Percentiles rank a stretch among this genome's conserved stretches.
phyloP scores from a whole-genome alignment of 176 grass and related monocot species.

The Oryza meridionalis region DNA sequence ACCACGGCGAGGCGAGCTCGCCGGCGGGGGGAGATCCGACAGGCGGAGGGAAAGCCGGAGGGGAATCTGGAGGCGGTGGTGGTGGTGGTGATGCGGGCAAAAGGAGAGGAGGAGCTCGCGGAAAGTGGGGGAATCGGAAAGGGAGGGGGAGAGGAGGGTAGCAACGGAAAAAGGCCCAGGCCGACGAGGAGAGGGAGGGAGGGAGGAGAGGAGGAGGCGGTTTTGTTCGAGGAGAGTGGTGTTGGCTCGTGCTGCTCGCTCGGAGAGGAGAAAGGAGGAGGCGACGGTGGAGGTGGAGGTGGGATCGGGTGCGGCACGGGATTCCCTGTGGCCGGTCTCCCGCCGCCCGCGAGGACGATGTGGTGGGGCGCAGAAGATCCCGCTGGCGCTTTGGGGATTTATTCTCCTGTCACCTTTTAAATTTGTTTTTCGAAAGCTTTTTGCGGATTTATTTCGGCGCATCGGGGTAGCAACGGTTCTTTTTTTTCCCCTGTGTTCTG shows the following conservation, averaged over 20 bases:
- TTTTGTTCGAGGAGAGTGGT: conserved; percentile 6
- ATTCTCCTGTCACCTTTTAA: neutral
- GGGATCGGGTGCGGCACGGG: conserved; percentile 24
- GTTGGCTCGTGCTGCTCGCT: neutral
- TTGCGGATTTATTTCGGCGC: neutral
- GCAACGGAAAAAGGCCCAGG: neutral
- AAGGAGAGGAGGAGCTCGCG: conserved; percentile 18
- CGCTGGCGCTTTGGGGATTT: neutral
- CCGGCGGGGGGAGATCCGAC: conserved; percentile 17
- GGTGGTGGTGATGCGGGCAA: conserved; percentile 2
- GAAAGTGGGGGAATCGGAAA: conserved; percentile 41
- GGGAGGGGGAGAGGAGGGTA: neutral
- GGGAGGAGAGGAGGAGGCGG: conserved; percentile 1
- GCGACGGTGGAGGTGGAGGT: neutral
- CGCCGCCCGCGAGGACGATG: neutral
- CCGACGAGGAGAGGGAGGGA: neutral
- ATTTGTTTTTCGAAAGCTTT: neutral
- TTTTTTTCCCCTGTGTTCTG: no score
- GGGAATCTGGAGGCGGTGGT: conserved; percentile 38
- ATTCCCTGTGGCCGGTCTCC: neutral
- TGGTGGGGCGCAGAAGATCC: neutral
- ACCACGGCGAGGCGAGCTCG: neutral
- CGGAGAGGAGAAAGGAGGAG: neutral
- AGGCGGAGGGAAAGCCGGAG: conserved; percentile 38
- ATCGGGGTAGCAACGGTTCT: no score